These are phyloP conservation scores for Neurospora sp. DNA, from an alignment of 495 filamentous ascomycete genomes.

Conservation along the genomic window DNA sequence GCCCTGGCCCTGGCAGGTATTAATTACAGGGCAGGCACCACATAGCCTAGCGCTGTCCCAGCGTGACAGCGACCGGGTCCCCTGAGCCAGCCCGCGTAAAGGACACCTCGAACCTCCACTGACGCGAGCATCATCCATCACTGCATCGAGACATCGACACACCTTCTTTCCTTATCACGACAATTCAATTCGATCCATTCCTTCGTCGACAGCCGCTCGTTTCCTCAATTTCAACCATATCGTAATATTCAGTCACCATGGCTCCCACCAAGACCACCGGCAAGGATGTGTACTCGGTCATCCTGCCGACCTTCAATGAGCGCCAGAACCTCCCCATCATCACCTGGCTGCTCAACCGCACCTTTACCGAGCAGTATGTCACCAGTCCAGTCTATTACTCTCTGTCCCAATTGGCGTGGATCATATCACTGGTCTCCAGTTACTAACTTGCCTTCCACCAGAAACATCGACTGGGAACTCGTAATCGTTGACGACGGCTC, in stretches of 20 bases:
- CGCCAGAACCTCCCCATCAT: constrained; percentile 93
- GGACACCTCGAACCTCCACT: background rate
- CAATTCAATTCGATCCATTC: background rate
- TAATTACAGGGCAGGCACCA: background rate
- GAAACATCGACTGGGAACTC: constrained; percentile 94
- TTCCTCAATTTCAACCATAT: background rate
- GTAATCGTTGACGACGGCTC: constrained; percentile 97
- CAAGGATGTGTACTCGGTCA: constrained; percentile 83
- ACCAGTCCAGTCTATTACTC: background rate
- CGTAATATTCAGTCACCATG: constrained; percentile 11
- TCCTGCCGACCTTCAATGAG: constrained; percentile 97
- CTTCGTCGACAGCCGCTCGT: background rate
- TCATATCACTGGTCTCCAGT: background rate
- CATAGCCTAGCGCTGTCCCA: background rate
- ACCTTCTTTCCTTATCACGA: background rate
- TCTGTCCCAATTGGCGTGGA: background rate
- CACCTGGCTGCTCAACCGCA: constrained; percentile 81
- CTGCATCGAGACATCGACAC: background rate
- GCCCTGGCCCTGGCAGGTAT: background rate
- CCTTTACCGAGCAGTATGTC: constrained; percentile 71
- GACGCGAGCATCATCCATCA: background rate
- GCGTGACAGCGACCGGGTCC: background rate
- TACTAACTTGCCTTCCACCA: constrained; percentile 20
- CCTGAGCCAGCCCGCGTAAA: background rate
- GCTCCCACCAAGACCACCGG: constrained; percentile 25